Evolutionary conservation across 2,329 filamentous ascomycete species (phyloP).

Genomic region (Phialophora verrucosa): DNA sequence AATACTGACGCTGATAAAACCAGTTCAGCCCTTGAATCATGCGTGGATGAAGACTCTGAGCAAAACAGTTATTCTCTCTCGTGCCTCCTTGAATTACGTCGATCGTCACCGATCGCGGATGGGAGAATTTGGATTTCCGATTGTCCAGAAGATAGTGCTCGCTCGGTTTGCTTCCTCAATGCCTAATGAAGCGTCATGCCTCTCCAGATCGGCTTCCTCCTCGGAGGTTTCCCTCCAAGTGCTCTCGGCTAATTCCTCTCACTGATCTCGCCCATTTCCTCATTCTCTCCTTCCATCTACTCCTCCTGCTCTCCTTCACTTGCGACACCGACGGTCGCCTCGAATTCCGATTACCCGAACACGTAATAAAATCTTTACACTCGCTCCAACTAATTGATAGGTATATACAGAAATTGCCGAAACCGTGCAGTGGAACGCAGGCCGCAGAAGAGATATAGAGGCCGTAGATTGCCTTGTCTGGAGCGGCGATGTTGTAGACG

Average conservation of each 20-base stretch:
- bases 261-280: not conserved
- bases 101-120: not conserved
- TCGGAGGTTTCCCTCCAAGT: constrained; percentile 1
- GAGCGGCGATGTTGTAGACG: constrained; percentile 32
- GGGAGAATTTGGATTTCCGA: not conserved
- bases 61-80: not conserved
- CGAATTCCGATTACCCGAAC: not conserved
- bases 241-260: not conserved
- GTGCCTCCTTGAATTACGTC: not conserved
- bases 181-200: not conserved
- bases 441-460: constrained; percentile 27
- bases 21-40: not conserved
- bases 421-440: constrained; percentile 31
- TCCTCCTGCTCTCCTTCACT: not conserved
- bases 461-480: constrained; percentile 27
- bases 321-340: not conserved
- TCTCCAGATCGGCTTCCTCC: constrained; percentile 1
- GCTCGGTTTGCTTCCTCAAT: not conserved
- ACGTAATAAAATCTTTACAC: constrained; percentile 20
- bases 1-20: not conserved
- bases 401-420: constrained; percentile 32
- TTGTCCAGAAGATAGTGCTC: not conserved
- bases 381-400: constrained; percentile 31
- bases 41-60: not conserved
- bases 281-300: not conserved